Evolutionary conservation across 1,139 yeast genomes (phyloP), one percentile per base, ranked within the genome.

Genomic region (Starmera stellimalicola): DNA sequence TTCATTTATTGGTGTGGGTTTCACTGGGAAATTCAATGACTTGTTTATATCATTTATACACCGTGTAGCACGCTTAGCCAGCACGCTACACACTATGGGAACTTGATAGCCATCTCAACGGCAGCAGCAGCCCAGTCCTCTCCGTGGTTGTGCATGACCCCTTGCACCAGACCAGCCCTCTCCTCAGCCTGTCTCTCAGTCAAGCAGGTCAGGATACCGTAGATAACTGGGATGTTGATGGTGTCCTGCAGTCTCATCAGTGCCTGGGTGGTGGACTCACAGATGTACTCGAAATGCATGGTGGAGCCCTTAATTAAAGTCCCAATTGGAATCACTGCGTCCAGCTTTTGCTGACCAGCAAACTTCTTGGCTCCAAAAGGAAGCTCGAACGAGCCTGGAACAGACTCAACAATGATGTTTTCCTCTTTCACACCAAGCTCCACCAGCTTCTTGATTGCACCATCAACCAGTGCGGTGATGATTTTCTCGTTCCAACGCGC

Each of bases 101-200:
- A 67, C 41, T 81, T 82, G 28, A 65, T 44, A 9, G 79, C 77
- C 97, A 87, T 88, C 63, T 91, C 98, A 26, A 91, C 95, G n/a
- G 97, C 97, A 39, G 96, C 96, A 30, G 94, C 91, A 48, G 94
- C 98, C 97, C 97, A 91, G 59, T 91, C 97, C 52, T 74, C 85
- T 42, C 98, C 98, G 54, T 91, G 98, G 64, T 91, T 91, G 60
- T 91, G 98, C 77, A 75, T 71, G 10, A 11, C 12, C 18, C 66
- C 69, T 32, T 78, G 84, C 40, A 78, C 71, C 42, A 91, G 62
- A n/a, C 97, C 98, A 9, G 97, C 95, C 60, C 98, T 77, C 23
- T 79, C 78, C 48, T 79, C 71, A 15, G 98, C 98, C 62, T 91
- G 98, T 51, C 80, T 91, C 47, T 87, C 95, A 18, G 95, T 87